Base-by-base conservation (phyloP, 352 stramenopile genomes). In the Phytopythium delawarense region DNA sequence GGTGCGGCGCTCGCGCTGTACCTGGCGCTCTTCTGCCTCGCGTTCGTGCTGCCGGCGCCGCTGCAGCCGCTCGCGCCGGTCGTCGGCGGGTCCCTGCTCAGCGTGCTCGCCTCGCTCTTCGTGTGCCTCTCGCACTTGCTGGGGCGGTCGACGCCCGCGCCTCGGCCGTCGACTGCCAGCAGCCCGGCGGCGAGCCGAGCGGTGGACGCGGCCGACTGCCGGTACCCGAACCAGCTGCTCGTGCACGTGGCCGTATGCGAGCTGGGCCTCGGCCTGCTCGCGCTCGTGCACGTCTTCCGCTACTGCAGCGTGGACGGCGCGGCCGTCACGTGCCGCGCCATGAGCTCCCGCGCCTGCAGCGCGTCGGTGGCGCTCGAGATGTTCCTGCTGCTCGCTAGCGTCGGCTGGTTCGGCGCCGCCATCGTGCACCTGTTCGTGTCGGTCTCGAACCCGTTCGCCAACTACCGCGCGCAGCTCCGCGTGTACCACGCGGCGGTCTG, bases 361-460 rank as follows among this genome's bases (percentile, higher is more conserved):
- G 16, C 78, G 7, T 59, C 72, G 13, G 73, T 61, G 5, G 67
- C 69, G 44, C 56, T 89, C 34, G 75, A 87, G 66, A 79, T 89
- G 63, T 87, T 89, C 39, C 61, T 89, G 57, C 62, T 89, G 32
- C 50, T 87, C 9, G 73, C 79, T 1, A 81, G 78, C 20, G 74
- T 89, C 30, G 78, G 78, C 4, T 91, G 82, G 82, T 91, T 88
- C 51, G 79, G 76, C 21, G 79, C 78, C 18, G 80, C 79, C 8
- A 89, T 91, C 69, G 58, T 88, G 18, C 78, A 91, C 59, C 58
- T 91, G 6, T 91, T 88, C 48, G 82, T 89, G 21, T 88, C 82
- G 5, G 65, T 91, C 1, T 88, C 82, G 32, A 91, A 91, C 55
- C 82, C 82, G 25, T 91, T 91, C 55, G 78, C 79, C 6, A 87